These are phyloP conservation scores for Cryptosporidium muris DNA, from an alignment of 169 alveolate genomes.

Conservation along the genomic window DNA sequence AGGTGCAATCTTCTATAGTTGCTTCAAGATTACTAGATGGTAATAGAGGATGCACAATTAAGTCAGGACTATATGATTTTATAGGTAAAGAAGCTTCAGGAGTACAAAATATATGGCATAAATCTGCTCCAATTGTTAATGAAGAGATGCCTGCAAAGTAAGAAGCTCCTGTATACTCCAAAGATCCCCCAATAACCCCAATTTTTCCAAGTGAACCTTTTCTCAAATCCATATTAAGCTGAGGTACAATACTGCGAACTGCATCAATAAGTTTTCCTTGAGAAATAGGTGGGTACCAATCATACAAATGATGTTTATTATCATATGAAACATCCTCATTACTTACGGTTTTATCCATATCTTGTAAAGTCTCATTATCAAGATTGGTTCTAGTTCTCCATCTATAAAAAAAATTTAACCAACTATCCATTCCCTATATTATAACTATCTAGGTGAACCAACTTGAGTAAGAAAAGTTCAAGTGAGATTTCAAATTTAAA, in stretches of 20 bases:
- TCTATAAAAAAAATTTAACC: not conserved
- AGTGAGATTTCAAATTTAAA: not conserved
- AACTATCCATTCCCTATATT: conserved; percentile 5
- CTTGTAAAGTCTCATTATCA: not conserved
- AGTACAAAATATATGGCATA: conserved; percentile 87
- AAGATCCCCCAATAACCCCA: conserved; percentile 90
- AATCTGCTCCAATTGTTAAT: conserved; percentile 89
- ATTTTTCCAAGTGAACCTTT: conserved; percentile 74
- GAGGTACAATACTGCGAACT: conserved; percentile 18
- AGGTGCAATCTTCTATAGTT: conserved; percentile 69
- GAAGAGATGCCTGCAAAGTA: conserved; percentile 89
- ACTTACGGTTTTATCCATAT: not conserved
- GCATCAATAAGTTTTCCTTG: conserved; percentile 65
- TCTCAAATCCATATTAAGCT: conserved; percentile 46
- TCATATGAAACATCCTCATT: not conserved
- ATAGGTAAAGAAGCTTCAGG: conserved; percentile 88
- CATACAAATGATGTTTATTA: not conserved
- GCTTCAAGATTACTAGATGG: conserved; percentile 26
- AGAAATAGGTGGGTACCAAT: conserved; percentile 64
- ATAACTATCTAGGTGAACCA: not conserved
- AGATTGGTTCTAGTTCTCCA: not conserved
- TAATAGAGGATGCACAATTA: conserved; percentile 88
- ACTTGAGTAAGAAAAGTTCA: not conserved
- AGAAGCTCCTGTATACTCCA: conserved; percentile 92
- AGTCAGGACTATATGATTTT: conserved; percentile 91